Conservation (phyloP, 169 alveolate species). For the Plasmodium vinckei region DNA sequence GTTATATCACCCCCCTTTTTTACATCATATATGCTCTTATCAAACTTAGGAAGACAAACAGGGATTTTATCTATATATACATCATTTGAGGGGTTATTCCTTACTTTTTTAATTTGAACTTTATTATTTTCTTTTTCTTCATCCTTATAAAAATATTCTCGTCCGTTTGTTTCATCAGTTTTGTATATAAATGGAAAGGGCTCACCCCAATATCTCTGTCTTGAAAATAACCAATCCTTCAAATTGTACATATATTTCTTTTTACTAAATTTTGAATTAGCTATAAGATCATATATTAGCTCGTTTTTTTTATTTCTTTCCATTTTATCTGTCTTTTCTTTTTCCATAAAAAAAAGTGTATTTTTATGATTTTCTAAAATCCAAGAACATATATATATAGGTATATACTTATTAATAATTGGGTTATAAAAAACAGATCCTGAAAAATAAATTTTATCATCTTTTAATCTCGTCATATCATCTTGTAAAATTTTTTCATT, state of each 20-base stretch:
- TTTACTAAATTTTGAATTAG: constrained; percentile 39
- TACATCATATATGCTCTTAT: constrained; percentile 49
- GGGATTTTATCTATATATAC: constrained; percentile 72
- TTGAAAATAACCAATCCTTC: constrained; percentile 93
- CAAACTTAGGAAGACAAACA: constrained; percentile 44
- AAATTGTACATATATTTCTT: constrained; percentile 77
- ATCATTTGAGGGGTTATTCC: constrained; percentile 51
- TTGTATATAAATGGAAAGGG: constrained; percentile 91
- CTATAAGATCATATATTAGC: constrained; percentile 5
- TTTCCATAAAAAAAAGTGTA: constrained; percentile 16
- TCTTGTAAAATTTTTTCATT: background rate
- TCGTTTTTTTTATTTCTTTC: background rate
- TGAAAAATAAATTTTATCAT: constrained; percentile 40
- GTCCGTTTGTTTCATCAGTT: constrained; percentile 49
- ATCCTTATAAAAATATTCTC: constrained; percentile 9
- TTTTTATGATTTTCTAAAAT: constrained; percentile 41
- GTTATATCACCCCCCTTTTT: background rate
- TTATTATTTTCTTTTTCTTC: background rate
- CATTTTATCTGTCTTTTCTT: constrained; percentile 26
- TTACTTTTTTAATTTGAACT: constrained; percentile 32
- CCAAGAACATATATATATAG: constrained; percentile 75
- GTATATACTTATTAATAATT: constrained; percentile 51
- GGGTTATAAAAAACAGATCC: constrained; percentile 77
- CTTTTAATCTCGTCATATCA: constrained; percentile 37
- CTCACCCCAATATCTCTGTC: constrained; percentile 96